phyloP scores from a whole-genome alignment of 2,329 filamentous ascomycete genomes.

The Biscogniauxia mediterranea region DNA sequence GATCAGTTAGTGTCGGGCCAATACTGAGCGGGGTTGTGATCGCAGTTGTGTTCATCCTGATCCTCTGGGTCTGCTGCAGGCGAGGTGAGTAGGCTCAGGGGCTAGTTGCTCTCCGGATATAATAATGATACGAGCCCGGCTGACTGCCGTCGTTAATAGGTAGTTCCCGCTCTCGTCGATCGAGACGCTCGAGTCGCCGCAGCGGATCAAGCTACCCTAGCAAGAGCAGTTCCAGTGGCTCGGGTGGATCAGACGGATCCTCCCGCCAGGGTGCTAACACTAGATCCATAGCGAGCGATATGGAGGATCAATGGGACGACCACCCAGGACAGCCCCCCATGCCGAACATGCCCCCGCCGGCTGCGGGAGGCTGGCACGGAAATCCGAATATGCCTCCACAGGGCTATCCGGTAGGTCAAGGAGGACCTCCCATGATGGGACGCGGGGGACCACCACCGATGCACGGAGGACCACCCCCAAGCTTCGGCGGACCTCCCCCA shows the following conservation, averaged over 20 bases:
- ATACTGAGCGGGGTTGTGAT: conserved; percentile 28
- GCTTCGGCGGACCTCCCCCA: conserved; percentile 20
- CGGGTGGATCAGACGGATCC: conserved; percentile 12
- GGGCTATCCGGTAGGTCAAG: background rate
- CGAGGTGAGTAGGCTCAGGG: conserved; percentile 18
- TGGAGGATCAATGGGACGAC: conserved; percentile 15
- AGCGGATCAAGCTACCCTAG: conserved; percentile 13
- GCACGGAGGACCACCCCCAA: conserved; percentile 13
- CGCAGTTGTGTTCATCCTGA: conserved; percentile 21
- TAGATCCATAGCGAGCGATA: conserved; percentile 15
- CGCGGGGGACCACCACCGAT: conserved; percentile 21
- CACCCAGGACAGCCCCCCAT: conserved; percentile 10
- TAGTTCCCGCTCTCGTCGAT: conserved; percentile 11
- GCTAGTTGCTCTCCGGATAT: background rate
- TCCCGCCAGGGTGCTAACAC: conserved; percentile 13
- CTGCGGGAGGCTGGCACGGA: conserved; percentile 17
- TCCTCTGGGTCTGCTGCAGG: conserved; percentile 26
- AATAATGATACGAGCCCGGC: background rate
- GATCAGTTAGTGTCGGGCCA: conserved; percentile 21
- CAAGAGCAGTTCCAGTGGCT: conserved; percentile 18
- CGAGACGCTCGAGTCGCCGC: conserved; percentile 18
- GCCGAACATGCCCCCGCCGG: conserved; percentile 20
- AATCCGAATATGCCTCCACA: conserved; percentile 3
- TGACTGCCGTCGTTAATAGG: conserved; percentile 7
- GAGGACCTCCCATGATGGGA: conserved; percentile 10